Percentiles rank a stretch among this genome's conserved stretches.
These are phyloP conservation scores for Lichtheimia ornata DNA, from an alignment of 371 early-diverging fungal genomes.

Conservation along the genomic window DNA sequence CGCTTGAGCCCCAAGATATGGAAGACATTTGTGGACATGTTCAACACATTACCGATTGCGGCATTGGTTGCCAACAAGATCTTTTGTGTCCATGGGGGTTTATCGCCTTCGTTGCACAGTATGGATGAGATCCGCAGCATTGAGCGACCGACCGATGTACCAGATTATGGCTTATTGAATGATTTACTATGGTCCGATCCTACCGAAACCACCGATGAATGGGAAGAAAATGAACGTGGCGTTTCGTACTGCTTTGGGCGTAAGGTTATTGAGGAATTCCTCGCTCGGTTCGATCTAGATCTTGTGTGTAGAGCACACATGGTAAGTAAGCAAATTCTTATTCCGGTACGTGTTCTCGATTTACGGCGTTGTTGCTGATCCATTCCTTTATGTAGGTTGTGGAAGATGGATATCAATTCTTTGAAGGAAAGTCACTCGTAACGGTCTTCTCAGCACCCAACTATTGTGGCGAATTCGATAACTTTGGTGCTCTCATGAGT, in stretches of 20 bases:
- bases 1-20: constrained; percentile 90
- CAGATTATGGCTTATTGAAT: constrained; percentile 84
- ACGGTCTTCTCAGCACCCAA: constrained; percentile 98
- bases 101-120: constrained; percentile 79
- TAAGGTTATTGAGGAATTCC: constrained; percentile 84
- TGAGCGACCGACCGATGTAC: constrained; percentile 94
- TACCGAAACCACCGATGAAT: constrained; percentile 71
- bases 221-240: constrained; percentile 98
- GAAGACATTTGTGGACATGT: constrained; percentile 96
- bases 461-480: constrained; percentile 98
- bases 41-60: constrained; percentile 96
- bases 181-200: constrained; percentile 93
- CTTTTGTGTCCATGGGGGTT: constrained; percentile 97
- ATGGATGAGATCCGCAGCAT: constrained; percentile 94
- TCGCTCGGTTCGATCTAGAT: constrained; percentile 84
- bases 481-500: constrained; percentile 92
- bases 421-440: constrained; percentile 90
- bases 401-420: constrained; percentile 99
- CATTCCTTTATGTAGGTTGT: constrained; percentile 60
- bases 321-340: constrained; percentile 31
- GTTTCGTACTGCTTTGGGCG: constrained; percentile 95
- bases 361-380: too few species aligned
- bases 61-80: constrained; percentile 95
- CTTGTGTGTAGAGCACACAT: constrained; percentile 96
- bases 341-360: too few species aligned